Percentiles rank a stretch among this genome's conserved stretches.
Evolutionary conservation across 2,329 filamentous ascomycete genomes (phyloP).

Genomic region (Cercospora sesami): DNA sequence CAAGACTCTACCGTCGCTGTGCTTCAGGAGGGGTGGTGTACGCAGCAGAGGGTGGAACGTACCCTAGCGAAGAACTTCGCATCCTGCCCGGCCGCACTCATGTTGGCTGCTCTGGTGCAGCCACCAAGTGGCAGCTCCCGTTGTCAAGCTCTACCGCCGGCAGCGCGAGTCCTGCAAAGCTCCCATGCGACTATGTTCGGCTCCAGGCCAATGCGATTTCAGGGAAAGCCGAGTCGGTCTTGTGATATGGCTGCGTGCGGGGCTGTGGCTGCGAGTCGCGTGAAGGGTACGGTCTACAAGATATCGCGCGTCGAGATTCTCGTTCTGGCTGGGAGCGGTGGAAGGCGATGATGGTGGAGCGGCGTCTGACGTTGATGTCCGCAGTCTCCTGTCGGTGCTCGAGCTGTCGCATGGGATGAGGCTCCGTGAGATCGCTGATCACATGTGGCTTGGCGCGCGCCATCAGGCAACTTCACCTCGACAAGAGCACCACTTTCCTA

Average conservation of each 20-base stretch:
- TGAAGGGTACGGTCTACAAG: not conserved
- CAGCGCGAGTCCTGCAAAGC: slow-evolving; percentile 7
- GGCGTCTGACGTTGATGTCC: not conserved
- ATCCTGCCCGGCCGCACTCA: slow-evolving; percentile 78
- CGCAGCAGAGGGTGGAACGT: slow-evolving; percentile 45
- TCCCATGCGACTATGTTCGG: slow-evolving; percentile 16
- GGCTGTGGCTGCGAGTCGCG: slow-evolving; percentile 7
- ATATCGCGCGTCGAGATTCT: not conserved
- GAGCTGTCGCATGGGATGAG: slow-evolving; percentile 8
- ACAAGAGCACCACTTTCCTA: not conserved
- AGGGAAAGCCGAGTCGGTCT: slow-evolving; percentile 9
- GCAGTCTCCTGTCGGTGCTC: not conserved
- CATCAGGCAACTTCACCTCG: slow-evolving; percentile 8
- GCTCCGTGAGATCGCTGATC: slow-evolving; percentile 8
- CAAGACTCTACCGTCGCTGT: not conserved
- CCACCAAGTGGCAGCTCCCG: slow-evolving; percentile 1
- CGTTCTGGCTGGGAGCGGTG: not conserved
- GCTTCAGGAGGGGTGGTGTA: slow-evolving; percentile 4
- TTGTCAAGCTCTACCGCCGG: slow-evolving; percentile 9
- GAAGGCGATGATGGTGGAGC: not conserved
- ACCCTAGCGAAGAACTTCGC: slow-evolving; percentile 99
- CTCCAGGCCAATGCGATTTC: slow-evolving; percentile 18
- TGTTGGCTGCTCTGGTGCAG: slow-evolving; percentile 39
- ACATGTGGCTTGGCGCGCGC: slow-evolving; percentile 9
- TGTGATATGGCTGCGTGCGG: slow-evolving; percentile 16